Evolutionary conservation across 108 stramenopile genomes (phyloP), one percentile per base, ranked within the genome.

Genomic region (Skeletonema potamos): DNA sequence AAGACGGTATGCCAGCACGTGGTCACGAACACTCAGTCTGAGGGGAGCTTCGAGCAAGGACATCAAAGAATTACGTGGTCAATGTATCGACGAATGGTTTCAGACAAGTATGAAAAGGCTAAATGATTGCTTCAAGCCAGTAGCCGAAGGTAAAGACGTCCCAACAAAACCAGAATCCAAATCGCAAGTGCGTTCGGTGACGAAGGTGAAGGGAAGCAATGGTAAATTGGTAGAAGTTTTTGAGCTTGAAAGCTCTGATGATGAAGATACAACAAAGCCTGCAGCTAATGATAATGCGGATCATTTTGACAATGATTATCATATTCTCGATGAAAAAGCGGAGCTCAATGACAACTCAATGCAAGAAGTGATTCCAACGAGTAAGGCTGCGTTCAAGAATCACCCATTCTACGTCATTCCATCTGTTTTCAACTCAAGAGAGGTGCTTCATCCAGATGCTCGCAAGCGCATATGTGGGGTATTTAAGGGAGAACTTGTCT

Each of bases 401-500:
- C 84, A 86, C 72, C 89, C 92, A 10, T 43, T 87, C 2, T 93
- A 88, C 68, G 89, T 82, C 8, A 76, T 96, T 57, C 71, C 81
- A 36, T 93, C 92, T 12, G 61, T 86, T 1, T 68, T 96, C 39
- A 87, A 86, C 29, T 66, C 66, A 30, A 71, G 61, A 32, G 92
- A 96, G 60, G 95, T 96, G 0, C 68, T 96, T 17, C 71, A 73
- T 60, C 95, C 95, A 0, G 80, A 90, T 78, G 88, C 90, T 36
- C 84, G 82, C 17, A 84, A 81, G 32, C 77, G 82, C 11, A 68
- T 92, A 11, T 87, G 87, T 62, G 95, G 92, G 26, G 76, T 96
- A n/a, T 93, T 96, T 81, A 90, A 91, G 67, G 95, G 92, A 20
- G 92, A 96, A 55, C 41, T 89, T 11, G 86, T 96, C 11, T 93